phyloP scores from a whole-genome alignment of 768 basidiomycete genomes.

The Tricholoma bakamatsutake region DNA sequence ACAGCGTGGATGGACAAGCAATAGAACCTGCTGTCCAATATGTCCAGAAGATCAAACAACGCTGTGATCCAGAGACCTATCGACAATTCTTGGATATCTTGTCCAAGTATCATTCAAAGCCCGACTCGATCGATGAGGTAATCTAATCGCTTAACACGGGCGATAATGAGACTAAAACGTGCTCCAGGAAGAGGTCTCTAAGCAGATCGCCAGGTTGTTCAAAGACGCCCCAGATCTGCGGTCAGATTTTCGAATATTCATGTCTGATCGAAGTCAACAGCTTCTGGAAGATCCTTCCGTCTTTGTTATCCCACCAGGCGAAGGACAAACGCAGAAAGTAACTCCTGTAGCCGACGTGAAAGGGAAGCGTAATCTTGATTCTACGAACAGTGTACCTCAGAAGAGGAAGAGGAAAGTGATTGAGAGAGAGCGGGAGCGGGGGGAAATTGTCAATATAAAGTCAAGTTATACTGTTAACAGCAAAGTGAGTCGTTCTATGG shows the following conservation, averaged over 20 bases:
- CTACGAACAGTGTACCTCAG: slow-evolving; percentile 41
- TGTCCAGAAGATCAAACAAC: slow-evolving; percentile 94
- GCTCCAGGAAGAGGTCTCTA: slow-evolving; percentile 58
- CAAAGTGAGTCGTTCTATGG: slow-evolving; percentile 31
- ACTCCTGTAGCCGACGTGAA: slow-evolving; percentile 30
- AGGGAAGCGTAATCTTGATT: slow-evolving; percentile 42
- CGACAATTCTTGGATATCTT: slow-evolving; percentile 74
- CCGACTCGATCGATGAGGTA: slow-evolving; percentile 60
- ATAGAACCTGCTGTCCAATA: slow-evolving; percentile 86
- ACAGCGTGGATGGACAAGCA: slow-evolving; percentile 36
- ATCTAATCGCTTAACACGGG: slow-evolving; percentile 10
- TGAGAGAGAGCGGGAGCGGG: slow-evolving; percentile 42
- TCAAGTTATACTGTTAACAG: slow-evolving; percentile 23
- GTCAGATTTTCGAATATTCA: slow-evolving; percentile 68
- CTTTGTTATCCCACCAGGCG: slow-evolving; percentile 17
- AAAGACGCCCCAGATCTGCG: slow-evolving; percentile 72
- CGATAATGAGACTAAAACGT: slow-evolving; percentile 10
- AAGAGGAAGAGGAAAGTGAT: slow-evolving; percentile 66
- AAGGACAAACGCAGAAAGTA: slow-evolving; percentile 28
- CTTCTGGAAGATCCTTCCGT: slow-evolving; percentile 37
- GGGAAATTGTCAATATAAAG: slow-evolving; percentile 30
- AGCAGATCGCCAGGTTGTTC: slow-evolving; percentile 63
- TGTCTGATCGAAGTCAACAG: slow-evolving; percentile 55
- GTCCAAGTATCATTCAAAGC: slow-evolving; percentile 52
- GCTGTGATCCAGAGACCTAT: slow-evolving; percentile 87